phyloP scores from a whole-genome alignment of 768 basidiomycete genomes.

The Pleurotus sapidus region DNA sequence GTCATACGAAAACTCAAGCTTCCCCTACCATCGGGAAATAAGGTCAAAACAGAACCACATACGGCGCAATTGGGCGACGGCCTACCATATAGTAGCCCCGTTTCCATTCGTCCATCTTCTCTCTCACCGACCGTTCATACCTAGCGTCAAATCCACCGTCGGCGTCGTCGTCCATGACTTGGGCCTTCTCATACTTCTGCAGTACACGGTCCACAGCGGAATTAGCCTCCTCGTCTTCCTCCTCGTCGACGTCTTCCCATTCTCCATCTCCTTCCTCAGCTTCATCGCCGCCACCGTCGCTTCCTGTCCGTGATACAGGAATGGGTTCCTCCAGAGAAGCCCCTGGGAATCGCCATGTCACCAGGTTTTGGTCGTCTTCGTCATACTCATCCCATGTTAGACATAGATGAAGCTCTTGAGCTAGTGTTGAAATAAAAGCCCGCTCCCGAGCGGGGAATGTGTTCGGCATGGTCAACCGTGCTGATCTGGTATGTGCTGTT shows the following conservation, averaged over 20 bases:
- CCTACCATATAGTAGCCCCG: slow-evolving; percentile 80
- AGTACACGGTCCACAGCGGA: slow-evolving; percentile 81
- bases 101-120: slow-evolving; percentile 95
- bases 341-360: slow-evolving; percentile 63
- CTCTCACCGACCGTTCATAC: slow-evolving; percentile 66
- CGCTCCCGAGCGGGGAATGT: slow-evolving; percentile 78
- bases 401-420: slow-evolving; percentile 72
- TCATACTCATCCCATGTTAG: slow-evolving; percentile 95
- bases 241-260: slow-evolving; percentile 47
- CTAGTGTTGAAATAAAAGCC: slow-evolving; percentile 73
- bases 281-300: slow-evolving; percentile 31
- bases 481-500: slow-evolving; percentile 27
- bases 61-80: neutral
- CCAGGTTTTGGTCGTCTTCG: slow-evolving; percentile 74
- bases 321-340: slow-evolving; percentile 23
- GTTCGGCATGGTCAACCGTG: slow-evolving; percentile 68
- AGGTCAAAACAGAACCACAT: neutral
- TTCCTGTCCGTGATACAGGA: slow-evolving; percentile 20
- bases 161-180: slow-evolving; percentile 67
- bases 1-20: slow-evolving; percentile 79
- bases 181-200: slow-evolving; percentile 85
- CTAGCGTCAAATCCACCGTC: slow-evolving; percentile 76
- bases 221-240: slow-evolving; percentile 68
- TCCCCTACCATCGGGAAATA: slow-evolving; percentile 50
- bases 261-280: slow-evolving; percentile 53